Percentiles rank a stretch among this genome's conserved stretches.
phyloP scores from a whole-genome alignment of 2,329 filamentous ascomycete species.

The Penicillium crustosum region DNA sequence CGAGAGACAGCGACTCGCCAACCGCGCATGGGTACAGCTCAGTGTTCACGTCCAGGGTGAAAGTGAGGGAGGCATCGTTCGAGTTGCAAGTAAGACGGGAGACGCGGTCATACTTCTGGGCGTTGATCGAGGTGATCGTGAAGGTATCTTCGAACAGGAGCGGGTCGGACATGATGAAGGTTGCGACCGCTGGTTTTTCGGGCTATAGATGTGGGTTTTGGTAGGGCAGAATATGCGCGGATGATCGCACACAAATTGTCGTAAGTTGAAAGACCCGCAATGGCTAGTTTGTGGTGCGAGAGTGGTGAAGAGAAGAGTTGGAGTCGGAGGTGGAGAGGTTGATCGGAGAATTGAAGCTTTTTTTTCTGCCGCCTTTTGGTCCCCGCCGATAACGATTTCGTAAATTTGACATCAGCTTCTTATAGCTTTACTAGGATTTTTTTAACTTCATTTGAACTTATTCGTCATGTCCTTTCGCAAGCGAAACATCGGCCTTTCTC shows the following conservation, averaged over 20 bases:
- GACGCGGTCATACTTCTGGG: constrained; percentile 92
- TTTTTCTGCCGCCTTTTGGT: constrained; percentile 30
- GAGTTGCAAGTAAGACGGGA: constrained; percentile 79
- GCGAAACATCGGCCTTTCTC: constrained; percentile 60
- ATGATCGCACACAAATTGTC: not conserved
- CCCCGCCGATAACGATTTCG: constrained; percentile 27
- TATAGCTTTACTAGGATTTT: not conserved
- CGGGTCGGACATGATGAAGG: constrained; percentile 67
- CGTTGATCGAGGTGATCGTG: constrained; percentile 74
- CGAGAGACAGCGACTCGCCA: constrained; percentile 75
- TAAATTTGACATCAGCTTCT: constrained; percentile 7
- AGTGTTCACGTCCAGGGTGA: constrained; percentile 89
- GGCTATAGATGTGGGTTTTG: not conserved
- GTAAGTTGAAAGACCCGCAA: not conserved
- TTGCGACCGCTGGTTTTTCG: constrained; percentile 39
- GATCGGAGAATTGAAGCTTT: constrained; percentile 29
- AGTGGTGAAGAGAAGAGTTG: constrained; percentile 14
- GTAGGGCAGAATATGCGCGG: not conserved
- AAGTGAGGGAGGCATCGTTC: constrained; percentile 68
- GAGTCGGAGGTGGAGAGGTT: constrained; percentile 18
- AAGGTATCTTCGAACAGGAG: constrained; percentile 94
- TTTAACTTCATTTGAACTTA: not conserved
- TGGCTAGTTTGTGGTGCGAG: constrained; percentile 6
- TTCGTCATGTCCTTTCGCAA: constrained; percentile 65
- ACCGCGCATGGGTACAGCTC: constrained; percentile 79